These are phyloP conservation scores for Colletotrichum magnum DNA, from an alignment of 2,329 filamentous ascomycete species.

Conservation along the genomic window DNA sequence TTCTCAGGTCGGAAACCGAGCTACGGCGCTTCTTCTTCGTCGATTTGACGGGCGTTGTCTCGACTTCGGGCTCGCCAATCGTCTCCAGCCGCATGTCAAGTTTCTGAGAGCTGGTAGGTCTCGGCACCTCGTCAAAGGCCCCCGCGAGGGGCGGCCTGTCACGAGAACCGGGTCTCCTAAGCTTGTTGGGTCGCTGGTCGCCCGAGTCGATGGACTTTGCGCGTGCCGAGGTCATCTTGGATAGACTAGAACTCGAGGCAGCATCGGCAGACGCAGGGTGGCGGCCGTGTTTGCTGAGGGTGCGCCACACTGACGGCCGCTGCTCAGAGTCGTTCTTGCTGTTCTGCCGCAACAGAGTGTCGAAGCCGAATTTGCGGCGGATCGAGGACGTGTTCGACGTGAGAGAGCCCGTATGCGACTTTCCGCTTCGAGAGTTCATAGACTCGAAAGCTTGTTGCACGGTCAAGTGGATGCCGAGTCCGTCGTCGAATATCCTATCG, in stretches of 20 bases:
- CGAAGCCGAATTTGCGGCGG: constrained; percentile 86
- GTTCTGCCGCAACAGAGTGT: constrained; percentile 81
- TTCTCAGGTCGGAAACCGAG: constrained; percentile 88
- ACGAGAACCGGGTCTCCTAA: constrained; percentile 67
- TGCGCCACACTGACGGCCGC: constrained; percentile 85
- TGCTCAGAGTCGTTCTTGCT: constrained; percentile 81
- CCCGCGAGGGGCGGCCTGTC: constrained; percentile 74
- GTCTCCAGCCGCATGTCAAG: constrained; percentile 70
- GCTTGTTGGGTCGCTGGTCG: constrained; percentile 63
- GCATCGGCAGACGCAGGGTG: constrained; percentile 71
- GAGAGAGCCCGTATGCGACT: constrained; percentile 79
- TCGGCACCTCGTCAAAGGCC: constrained; percentile 71
- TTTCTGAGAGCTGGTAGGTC: constrained; percentile 71
- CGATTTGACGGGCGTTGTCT: constrained; percentile 50
- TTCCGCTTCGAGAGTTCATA: constrained; percentile 70
- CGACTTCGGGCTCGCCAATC: constrained; percentile 69
- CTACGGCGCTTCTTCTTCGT: constrained; percentile 87
- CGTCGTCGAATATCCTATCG: constrained; percentile 86
- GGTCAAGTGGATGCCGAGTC: constrained; percentile 46
- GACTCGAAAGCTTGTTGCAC: constrained; percentile 68
- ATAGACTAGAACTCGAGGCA: constrained; percentile 72
- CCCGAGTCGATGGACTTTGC: constrained; percentile 86
- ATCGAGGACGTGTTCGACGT: constrained; percentile 91
- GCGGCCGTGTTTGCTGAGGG: constrained; percentile 85
- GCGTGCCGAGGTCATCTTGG: constrained; percentile 74